A percentile compares a stretch with the other conserved stretches of the same genome.
These are phyloP conservation scores for Ophiostoma montium DNA, from an alignment of 2,329 filamentous ascomycete species.

Conservation along the genomic window DNA sequence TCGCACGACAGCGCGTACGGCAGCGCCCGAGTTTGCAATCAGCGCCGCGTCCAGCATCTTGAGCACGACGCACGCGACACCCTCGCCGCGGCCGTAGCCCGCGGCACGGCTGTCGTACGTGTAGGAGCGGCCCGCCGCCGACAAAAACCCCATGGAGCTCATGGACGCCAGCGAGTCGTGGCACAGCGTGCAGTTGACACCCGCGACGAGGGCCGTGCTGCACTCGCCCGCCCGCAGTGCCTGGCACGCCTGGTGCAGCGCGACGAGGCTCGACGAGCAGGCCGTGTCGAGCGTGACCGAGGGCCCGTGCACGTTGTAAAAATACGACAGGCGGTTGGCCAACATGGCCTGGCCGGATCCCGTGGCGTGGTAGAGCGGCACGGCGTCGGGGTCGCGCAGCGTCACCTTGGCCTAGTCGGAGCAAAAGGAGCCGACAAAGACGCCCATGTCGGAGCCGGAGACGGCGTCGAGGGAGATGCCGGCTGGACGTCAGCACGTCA, in stretches of 20 bases:
- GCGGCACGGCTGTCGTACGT: slow-evolving; percentile 28
- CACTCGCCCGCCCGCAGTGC: slow-evolving; percentile 13
- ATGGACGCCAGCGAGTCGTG: slow-evolving; percentile 23
- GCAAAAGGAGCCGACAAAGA: slow-evolving; percentile 16
- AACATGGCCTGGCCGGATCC: slow-evolving; percentile 22
- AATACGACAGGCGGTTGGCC: slow-evolving; percentile 27
- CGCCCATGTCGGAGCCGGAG: slow-evolving; percentile 13
- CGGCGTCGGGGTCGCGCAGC: slow-evolving; percentile 14
- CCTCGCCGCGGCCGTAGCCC: slow-evolving; percentile 38
- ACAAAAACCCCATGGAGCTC: slow-evolving; percentile 35
- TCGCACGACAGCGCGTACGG: slow-evolving; percentile 19
- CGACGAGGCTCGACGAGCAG: slow-evolving; percentile 28
- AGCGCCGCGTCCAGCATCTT: slow-evolving; percentile 26
- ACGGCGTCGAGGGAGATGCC: slow-evolving; percentile 13
- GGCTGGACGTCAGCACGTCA: slow-evolving; percentile 5
- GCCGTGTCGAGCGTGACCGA: slow-evolving; percentile 31
- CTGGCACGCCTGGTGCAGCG: slow-evolving; percentile 26
- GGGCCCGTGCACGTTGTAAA: slow-evolving; percentile 27
- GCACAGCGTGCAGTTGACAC: slow-evolving; percentile 13
- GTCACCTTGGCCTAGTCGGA: slow-evolving; percentile 18
- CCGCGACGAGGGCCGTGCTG: slow-evolving; percentile 13
- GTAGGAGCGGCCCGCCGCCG: slow-evolving; percentile 10
- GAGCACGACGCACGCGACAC: slow-evolving; percentile 27
- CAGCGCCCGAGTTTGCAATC: slow-evolving; percentile 22
- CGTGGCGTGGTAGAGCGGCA: slow-evolving; percentile 20